phyloP scores from a whole-genome alignment of 306 rosid species.

The Citrullus mucosospermus region DNA sequence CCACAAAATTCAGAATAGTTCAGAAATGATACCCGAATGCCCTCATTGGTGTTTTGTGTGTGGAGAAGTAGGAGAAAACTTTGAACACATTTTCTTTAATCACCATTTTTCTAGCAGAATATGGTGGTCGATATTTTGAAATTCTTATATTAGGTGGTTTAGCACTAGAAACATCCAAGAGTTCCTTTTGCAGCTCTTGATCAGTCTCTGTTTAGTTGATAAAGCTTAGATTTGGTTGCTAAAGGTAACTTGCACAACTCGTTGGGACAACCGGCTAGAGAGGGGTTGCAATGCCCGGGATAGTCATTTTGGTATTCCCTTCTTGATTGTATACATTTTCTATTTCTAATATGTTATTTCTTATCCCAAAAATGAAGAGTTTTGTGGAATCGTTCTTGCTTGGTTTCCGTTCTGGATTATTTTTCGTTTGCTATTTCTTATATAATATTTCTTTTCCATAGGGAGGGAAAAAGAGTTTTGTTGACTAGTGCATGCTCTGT shows the following conservation, averaged over 20 bases:
- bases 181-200: neutral
- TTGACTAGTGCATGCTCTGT: neutral
- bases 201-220: neutral
- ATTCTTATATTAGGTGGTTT: neutral
- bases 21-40: neutral
- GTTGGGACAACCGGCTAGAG: neutral
- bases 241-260: neutral
- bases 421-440: neutral
- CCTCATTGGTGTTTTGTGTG: neutral
- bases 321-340: neutral
- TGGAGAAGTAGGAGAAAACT: neutral
- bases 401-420: neutral
- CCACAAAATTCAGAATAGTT: neutral
- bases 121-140: neutral
- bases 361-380: neutral
- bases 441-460: neutral
- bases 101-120: neutral
- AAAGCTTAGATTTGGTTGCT: neutral
- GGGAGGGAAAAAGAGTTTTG: neutral
- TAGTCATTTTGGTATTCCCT: neutral
- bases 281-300: neutral
- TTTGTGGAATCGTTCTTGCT: neutral
- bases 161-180: neutral
- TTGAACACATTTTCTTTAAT: neutral
- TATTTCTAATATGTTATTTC: neutral